Base-by-base conservation (phyloP, 2,329 filamentous ascomycete genomes). In the Ophiognomonia clavigignenti-juglandacearum region DNA sequence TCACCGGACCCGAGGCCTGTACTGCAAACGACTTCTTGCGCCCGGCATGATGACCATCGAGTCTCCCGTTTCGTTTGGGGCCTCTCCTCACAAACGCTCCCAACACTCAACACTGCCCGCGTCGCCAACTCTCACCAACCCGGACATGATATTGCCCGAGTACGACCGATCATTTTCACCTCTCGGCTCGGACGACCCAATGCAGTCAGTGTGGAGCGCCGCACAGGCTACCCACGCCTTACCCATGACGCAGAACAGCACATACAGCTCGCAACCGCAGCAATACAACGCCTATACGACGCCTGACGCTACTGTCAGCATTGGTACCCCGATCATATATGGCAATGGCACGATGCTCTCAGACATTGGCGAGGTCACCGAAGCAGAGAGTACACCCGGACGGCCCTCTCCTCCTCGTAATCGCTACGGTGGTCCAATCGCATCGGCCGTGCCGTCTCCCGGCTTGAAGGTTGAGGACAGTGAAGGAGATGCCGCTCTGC, bases 121-220 rank as follows among this genome's bases (percentile, higher is more conserved):
- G 11, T 95, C 88, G 50, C 91, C 91, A 39, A 95, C 91, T 3
- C 72, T 96, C 59, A 95, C 89, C 47, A 95, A 96, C 65, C 89
- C 90, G 43, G 91, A 95, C 64, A 91, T 96, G 88, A 95, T 96
- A 59, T 72, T 96, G 43, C 91, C 91, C 51, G 83, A 86, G 62
- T 82, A 84, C 60, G 79, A 82, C 54, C 75, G 74, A 63, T 62
- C 77, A 63, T 54, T 71, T 64, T 63, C 71, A 63, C 67, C 77
- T 60, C 37, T 36, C 2, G 71, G 74, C 62, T 69, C 74, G 61
- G 67, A 78, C 63, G 40, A 46, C 59, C 66, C 68, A 60, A 69
- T 75, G 48, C 73, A 74, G 51, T 72, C 75, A 58, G 68, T 72
- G 24, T 58, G 77, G 77, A 74, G 73, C 53, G 71, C 70, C 55